Evolutionary conservation across 208 protist species (phyloP).

Genomic region (Naegleria gruberi): DNA sequence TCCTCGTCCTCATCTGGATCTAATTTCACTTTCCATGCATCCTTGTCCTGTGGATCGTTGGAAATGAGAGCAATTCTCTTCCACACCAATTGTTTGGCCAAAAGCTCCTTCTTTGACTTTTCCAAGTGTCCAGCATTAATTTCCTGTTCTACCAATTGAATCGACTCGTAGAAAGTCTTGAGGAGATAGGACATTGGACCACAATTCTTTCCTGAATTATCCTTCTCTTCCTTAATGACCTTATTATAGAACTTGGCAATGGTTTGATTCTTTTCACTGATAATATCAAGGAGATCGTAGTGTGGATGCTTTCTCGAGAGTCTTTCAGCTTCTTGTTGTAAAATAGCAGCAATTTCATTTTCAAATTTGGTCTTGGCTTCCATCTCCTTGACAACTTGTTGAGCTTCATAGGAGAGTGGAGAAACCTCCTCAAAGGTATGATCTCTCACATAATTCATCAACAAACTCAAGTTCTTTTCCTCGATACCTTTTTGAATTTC

Average conservation of each 20-base stretch:
- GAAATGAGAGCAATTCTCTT: neutral
- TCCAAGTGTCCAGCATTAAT: neutral
- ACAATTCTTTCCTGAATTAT: neutral
- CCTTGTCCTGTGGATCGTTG: neutral
- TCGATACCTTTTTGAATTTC: neutral
- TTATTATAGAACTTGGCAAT: neutral
- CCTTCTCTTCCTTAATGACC: neutral
- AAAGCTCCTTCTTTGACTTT: neutral
- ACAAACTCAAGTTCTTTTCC: neutral
- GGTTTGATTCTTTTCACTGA: neutral
- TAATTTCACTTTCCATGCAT: neutral
- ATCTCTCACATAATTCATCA: neutral
- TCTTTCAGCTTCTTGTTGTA: neutral
- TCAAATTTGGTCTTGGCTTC: neutral
- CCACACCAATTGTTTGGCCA: neutral
- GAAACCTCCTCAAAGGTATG: neutral
- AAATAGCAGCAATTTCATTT: neutral
- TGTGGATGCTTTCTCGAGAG: neutral
- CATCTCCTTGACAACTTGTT: neutral
- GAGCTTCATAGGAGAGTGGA: neutral
- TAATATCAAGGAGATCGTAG: neutral
- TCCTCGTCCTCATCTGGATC: neutral
- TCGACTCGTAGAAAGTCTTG: neutral
- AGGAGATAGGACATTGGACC: neutral
- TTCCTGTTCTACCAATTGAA: neutral